phyloP scores from a whole-genome alignment of 495 filamentous ascomycete genomes.

The Trichoderma gamsii region DNA sequence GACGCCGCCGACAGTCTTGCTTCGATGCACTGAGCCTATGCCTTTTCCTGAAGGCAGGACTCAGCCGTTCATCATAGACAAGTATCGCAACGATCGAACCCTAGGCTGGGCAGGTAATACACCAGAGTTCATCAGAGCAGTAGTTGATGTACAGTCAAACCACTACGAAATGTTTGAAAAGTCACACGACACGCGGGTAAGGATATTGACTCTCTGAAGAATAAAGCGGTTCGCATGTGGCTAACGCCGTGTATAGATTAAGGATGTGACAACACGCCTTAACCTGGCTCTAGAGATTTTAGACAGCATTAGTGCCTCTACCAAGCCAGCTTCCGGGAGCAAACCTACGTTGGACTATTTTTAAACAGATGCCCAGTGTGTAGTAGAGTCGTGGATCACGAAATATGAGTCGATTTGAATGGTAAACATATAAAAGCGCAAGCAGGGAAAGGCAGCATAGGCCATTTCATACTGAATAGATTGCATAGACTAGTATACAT shows the following conservation, averaged over 20 bases:
- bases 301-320: not conserved
- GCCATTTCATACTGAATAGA: no score
- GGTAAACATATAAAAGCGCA: no score
- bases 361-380: not conserved
- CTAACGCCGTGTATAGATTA: not conserved
- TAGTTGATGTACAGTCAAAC: not conserved
- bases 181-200: not conserved
- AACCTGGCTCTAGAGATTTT: conserved; percentile 1
- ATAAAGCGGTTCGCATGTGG: not conserved
- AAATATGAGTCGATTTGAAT: no score
- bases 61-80: conserved; percentile 3
- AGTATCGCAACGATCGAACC: not conserved
- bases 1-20: conserved; percentile 1
- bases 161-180: conserved; percentile 14
- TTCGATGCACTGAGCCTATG: not conserved
- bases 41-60: not conserved
- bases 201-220: not conserved
- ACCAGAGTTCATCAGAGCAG: conserved; percentile 12
- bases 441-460: no score
- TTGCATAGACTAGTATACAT: no score
- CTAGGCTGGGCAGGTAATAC: not conserved
- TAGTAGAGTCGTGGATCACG: no score
- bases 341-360: conserved; percentile 12
- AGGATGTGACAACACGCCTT: not conserved
- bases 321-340: not conserved